Base-by-base conservation (phyloP, 2,329 filamentous ascomycete species). In the Colletotrichum eremochloae region DNA sequence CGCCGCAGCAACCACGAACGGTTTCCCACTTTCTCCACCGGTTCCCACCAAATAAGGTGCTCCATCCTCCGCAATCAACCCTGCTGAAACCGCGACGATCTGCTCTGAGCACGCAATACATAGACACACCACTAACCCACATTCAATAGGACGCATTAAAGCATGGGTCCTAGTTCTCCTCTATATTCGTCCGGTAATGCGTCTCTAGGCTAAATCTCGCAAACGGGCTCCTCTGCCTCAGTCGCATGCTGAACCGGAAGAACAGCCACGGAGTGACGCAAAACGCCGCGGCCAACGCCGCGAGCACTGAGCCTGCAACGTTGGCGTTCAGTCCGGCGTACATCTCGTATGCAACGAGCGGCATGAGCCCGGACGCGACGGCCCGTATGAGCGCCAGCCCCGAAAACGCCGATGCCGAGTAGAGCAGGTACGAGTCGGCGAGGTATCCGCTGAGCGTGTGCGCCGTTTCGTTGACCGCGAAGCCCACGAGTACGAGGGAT, bases 401-500 rank as follows among this genome's bases (percentile, higher is more conserved):
- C 12, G 75, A 73, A 52, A 78, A 78, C 4, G 75, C 77, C 31
- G 76, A 77, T 15, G 77, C 77, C 40, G 72, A 74, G 66, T 77
- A 77, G 3, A 76, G 71, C 29, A 77, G 57, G 46, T 79, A 79
- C 14, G 75, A 73, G 56, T 78, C 77, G 1, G 77, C 76, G 3
- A 79, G 74, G 63, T 76, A 78, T 4, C 76, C 76, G 72, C 74
- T 76, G 15, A 79, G 76, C 2, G 74, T 76, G 58, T 77, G 75
- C 2, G 75, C 76, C 18, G 70, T 72, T 55, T 88, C 86, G 20
- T 86, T 86, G 33, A 84, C 75, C 0, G 84, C 83, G 75, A 84
- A 88, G 0, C 86, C 86, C 11, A 87, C 79, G 3, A 84, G 76
- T 0, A 84, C 76, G 2, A 87, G 79, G 0, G 82, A 79, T 0